Percentiles rank a stretch among this genome's conserved stretches.
Evolutionary conservation across 176 grass and related monocot genomes (phyloP).

Genomic region (Pontederia crassipes): DNA sequence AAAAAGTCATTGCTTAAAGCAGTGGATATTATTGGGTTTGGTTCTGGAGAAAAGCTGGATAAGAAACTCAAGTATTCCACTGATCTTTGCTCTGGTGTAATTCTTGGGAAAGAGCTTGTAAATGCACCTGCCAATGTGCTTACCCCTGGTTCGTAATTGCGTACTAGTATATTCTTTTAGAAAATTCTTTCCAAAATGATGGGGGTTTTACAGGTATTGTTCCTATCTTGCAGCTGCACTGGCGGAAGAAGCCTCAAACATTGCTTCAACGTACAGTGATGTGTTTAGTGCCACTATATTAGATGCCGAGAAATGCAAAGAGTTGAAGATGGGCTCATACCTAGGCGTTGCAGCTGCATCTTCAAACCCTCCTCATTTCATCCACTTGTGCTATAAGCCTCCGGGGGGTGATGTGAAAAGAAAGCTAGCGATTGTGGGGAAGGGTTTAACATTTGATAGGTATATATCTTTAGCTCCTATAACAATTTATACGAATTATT

Average conservation of each 20-base stretch:
- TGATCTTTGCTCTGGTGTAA: slow-evolving; percentile 71
- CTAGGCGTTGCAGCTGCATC: slow-evolving; percentile 87
- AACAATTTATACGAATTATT: not conserved
- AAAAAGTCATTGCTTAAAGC: slow-evolving; percentile 77
- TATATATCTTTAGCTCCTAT: not conserved
- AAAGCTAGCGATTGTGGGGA: slow-evolving; percentile 90
- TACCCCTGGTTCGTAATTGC: slow-evolving; percentile 50
- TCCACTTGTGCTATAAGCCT: slow-evolving; percentile 92
- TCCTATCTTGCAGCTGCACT: slow-evolving; percentile 45
- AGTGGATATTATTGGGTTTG: slow-evolving; percentile 75
- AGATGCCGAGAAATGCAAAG: slow-evolving; percentile 70
- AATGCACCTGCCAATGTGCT: slow-evolving; percentile 97
- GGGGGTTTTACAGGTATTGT: not conserved
- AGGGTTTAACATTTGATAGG: slow-evolving; percentile 98
- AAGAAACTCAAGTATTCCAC: slow-evolving; percentile 66
- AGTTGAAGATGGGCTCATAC: slow-evolving; percentile 96
- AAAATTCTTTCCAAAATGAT: not conserved
- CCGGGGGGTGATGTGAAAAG: slow-evolving; percentile 63
- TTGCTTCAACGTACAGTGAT: slow-evolving; percentile 65
- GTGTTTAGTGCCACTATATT: slow-evolving; percentile 88
- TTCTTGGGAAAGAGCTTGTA: slow-evolving; percentile 92
- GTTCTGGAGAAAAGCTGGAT: slow-evolving; percentile 51
- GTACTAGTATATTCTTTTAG: not conserved
- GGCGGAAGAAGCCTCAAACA: slow-evolving; percentile 88
- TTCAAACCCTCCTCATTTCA: slow-evolving; percentile 80